Percentiles rank a stretch among this genome's conserved stretches.
Conservation (phyloP, 2,329 filamentous ascomycete genomes). For the Hymenoscyphus infarciens region DNA sequence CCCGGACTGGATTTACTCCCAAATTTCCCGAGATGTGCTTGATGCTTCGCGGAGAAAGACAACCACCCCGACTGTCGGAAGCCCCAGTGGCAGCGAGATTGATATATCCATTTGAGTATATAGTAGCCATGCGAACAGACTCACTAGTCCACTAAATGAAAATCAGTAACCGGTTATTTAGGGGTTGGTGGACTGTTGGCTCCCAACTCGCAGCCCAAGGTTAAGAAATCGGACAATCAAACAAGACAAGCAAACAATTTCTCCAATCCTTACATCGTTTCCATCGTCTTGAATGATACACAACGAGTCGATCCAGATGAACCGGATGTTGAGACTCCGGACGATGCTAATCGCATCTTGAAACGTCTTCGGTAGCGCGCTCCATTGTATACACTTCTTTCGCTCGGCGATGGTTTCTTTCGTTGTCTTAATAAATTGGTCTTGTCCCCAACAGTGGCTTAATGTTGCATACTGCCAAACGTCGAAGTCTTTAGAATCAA, state of each 20-base stretch:
- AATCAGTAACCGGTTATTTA: background rate
- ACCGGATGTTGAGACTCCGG: background rate
- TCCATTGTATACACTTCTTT: background rate
- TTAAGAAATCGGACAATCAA: background rate
- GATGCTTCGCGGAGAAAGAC: slow-evolving; percentile 2
- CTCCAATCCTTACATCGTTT: background rate
- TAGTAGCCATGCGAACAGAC: slow-evolving; percentile 1
- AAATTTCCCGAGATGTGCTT: background rate
- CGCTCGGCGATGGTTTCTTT: background rate
- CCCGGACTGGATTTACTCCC: background rate
- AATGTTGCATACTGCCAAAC: background rate
- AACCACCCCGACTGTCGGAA: slow-evolving; percentile 5
- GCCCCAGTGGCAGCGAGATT: background rate
- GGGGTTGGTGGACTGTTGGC: background rate
- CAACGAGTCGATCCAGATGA: slow-evolving; percentile 1
- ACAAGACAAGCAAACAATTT: too few relatives aligned
- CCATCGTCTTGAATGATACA: slow-evolving; percentile 1
- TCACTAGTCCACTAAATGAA: background rate
- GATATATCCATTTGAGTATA: slow-evolving; percentile 2
- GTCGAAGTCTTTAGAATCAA: background rate
- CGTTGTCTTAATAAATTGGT: background rate
- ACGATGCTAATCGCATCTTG: slow-evolving; percentile 2
- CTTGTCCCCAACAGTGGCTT: background rate
- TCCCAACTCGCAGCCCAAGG: background rate
- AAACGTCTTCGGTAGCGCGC: background rate